Evolutionary conservation across 1,284 basidiomycete genomes (phyloP), one percentile per base, ranked within the genome.

Genomic region (Tilletia walkeri): DNA sequence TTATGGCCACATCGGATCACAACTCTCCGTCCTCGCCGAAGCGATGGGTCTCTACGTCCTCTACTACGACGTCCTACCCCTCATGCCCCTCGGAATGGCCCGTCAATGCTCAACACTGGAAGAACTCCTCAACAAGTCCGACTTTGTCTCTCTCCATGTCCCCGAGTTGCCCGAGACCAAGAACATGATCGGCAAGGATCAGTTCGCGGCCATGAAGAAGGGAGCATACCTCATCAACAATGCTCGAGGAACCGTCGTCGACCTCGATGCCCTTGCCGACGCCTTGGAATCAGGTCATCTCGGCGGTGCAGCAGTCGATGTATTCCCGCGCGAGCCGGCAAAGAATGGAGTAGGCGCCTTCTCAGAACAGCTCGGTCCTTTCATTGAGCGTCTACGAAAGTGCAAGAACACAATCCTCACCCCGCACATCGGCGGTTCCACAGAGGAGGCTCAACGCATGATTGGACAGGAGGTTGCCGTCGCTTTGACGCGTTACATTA

Each of bases 151-250:
- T 2, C 88, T 99, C 5, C 96, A 99, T 84, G 93, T 99, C 5
- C 96, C 96, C 70, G 96, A 99, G 84, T 89, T 95, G 20, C 90
- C 93, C 14, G 96, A 99, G 85, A 99, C 96, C 45, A 92, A 89
- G 84, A 92, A 95, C 84, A 91, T 99, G 90, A 98, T 99, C 80
- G 90, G 90, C 18, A 84, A 85, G 47, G 85, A 87, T 67, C 88
- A 98, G 85, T 87, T 99, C 65, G 86, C 88, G n/a, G 86, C 89
- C 82, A 99, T 99, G 95, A 98, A 97, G 87, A 88, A 90, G 84
- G 95, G 95, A 59, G 86, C 94, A 0, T 99, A 96, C 86, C 89
- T 99, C 73, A 91, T 99, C 85, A 99, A 99, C 88, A 99, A 99
- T 83, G 93, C 95, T 7, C 92, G 95, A 72, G 95, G 95, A 72